Evolutionary conservation across 129 eudicot species (phyloP).

Genomic region (Dittrichia graveolens): DNA sequence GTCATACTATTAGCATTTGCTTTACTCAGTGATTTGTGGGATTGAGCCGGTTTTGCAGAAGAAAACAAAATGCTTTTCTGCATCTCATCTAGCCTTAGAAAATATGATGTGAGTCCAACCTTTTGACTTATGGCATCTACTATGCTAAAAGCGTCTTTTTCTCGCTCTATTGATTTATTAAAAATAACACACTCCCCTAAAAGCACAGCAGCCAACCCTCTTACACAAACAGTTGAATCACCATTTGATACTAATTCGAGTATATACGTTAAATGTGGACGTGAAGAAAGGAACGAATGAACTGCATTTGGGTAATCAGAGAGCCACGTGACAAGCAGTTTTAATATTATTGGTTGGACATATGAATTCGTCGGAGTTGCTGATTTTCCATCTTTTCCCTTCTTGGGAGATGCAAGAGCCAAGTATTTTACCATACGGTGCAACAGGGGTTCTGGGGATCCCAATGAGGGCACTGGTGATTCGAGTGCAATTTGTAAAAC

Average conservation of each 20-base stretch:
- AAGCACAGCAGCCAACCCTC: slow-evolving; percentile 77
- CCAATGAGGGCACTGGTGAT: slow-evolving; percentile 58
- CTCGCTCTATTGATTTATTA: slow-evolving; percentile 49
- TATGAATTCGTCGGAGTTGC: slow-evolving; percentile 39
- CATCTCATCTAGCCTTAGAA: slow-evolving; percentile 76
- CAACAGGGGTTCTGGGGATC: slow-evolving; percentile 77
- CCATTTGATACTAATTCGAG: slow-evolving; percentile 63
- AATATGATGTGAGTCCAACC: slow-evolving; percentile 68
- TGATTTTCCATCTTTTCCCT: slow-evolving; percentile 60
- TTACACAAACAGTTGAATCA: slow-evolving; percentile 51
- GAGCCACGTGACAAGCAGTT: slow-evolving; percentile 83
- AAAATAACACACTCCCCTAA: slow-evolving; percentile 76
- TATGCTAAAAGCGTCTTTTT: slow-evolving; percentile 62
- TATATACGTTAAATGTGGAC: slow-evolving; percentile 75
- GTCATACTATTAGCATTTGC: slow-evolving; percentile 64
- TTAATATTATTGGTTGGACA: slow-evolving; percentile 66
- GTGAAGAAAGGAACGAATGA: slow-evolving; percentile 67
- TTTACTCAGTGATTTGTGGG: slow-evolving; percentile 55
- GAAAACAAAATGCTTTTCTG: slow-evolving; percentile 64
- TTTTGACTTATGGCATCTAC: slow-evolving; percentile 84
- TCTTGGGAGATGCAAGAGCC: slow-evolving; percentile 82
- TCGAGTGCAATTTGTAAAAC: slow-evolving; percentile 73
- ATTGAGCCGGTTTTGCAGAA: slow-evolving; percentile 53
- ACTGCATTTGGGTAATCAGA: slow-evolving; percentile 77
- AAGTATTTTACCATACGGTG: slow-evolving; percentile 85